phyloP scores from a whole-genome alignment of 345 rosid species.

The Dipteronia dyeriana region DNA sequence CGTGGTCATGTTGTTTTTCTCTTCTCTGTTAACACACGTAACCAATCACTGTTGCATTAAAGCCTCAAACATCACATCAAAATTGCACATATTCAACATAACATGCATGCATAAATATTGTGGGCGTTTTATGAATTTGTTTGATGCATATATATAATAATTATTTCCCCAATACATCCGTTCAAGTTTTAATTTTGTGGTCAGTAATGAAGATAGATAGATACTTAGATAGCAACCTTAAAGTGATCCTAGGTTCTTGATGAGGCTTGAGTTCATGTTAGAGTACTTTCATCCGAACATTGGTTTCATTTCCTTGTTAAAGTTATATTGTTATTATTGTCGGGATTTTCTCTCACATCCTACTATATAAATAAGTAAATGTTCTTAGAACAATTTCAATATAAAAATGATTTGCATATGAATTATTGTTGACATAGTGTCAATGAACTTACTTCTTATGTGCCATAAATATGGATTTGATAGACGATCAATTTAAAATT shows the following conservation, averaged over 20 bases:
- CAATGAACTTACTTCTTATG: no score
- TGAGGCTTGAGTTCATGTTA: not conserved
- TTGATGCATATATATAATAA: not conserved
- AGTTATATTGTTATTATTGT: no score
- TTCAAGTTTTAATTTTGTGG: not conserved
- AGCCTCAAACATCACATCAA: slow-evolving; percentile 26
- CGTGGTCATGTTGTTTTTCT: no score
- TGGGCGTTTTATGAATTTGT: not conserved
- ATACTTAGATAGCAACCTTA: not conserved
- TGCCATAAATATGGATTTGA: no score
- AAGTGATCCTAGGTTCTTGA: not conserved
- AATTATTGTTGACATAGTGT: no score
- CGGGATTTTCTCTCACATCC: no score
- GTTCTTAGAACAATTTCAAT: no score
- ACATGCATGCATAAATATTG: not conserved
- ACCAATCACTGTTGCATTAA: not conserved
- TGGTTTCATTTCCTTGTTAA: no score
- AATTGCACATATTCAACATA: not conserved
- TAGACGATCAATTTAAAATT: no score
- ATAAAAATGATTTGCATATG: no score
- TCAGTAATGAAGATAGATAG: not conserved
- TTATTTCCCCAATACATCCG: not conserved
- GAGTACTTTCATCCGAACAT: not conserved
- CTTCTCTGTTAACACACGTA: not conserved
- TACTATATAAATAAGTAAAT: no score